phyloP scores from a whole-genome alignment of 805 yeast species.

The Saturnispora mendoncae region DNA sequence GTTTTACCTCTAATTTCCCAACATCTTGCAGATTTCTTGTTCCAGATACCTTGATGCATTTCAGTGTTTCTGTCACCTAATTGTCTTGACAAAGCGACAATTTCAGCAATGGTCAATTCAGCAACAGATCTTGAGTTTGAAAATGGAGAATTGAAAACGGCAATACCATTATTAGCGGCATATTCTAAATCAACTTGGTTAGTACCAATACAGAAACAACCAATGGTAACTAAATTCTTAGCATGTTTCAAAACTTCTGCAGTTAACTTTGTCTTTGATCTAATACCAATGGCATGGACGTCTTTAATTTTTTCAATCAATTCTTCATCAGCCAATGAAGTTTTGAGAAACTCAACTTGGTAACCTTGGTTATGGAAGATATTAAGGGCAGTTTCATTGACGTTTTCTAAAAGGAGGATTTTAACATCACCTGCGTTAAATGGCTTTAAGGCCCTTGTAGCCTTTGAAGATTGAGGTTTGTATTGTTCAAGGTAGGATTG shows the following conservation, averaged over 20 bases:
- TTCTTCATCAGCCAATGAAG: conserved; percentile 86
- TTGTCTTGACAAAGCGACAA: conserved; percentile 91
- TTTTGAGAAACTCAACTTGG: conserved; percentile 90
- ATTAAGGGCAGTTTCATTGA: conserved; percentile 83
- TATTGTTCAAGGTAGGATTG: conserved; percentile 52
- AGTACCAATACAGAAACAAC: conserved; percentile 99
- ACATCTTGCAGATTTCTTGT: conserved; percentile 87
- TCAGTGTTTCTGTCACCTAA: conserved; percentile 94
- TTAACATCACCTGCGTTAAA: conserved; percentile 93
- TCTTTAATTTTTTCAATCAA: conserved; percentile 87
- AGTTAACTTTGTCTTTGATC: conserved; percentile 90
- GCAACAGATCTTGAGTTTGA: conserved; percentile 98
- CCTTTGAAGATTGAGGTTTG: conserved; percentile 31
- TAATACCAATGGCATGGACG: conserved; percentile 95
- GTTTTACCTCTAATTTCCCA: conserved; percentile 99
- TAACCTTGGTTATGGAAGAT: conserved; percentile 86
- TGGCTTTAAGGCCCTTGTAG: conserved; percentile 76
- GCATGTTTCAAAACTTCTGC: conserved; percentile 76
- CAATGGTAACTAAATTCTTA: conserved; percentile 79
- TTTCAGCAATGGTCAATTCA: conserved; percentile 91
- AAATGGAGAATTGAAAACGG: conserved; percentile 89
- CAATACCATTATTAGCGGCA: conserved; percentile 89
- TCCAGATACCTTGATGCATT: conserved; percentile 95
- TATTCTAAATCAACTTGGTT: conserved; percentile 90
- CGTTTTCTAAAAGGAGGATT: conserved; percentile 84